Evolutionary conservation across 192 early-diverging fungal species (phyloP).

Genomic region (Gamsiella multidivaricata): DNA sequence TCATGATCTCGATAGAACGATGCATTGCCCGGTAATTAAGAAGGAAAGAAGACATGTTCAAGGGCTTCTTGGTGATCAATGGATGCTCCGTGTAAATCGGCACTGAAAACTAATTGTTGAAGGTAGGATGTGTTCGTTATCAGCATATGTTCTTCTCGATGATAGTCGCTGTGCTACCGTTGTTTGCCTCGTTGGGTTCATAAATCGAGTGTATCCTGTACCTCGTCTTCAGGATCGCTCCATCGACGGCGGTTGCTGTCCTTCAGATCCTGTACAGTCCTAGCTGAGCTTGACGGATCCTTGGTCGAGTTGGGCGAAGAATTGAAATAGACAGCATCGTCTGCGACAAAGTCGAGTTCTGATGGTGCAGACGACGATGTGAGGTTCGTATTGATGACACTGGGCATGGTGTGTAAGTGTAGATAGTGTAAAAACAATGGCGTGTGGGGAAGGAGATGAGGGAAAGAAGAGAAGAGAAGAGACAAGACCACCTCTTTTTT

Average conservation of each 20-base stretch:
- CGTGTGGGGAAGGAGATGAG: not conserved
- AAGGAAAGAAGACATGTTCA: slow-evolving; percentile 44
- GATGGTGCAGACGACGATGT: not conserved
- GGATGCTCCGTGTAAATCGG: slow-evolving; percentile 51
- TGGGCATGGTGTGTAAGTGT: slow-evolving; percentile 6
- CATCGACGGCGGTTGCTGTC: slow-evolving; percentile 13
- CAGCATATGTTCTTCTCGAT: too few species aligned
- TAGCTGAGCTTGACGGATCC: slow-evolving; percentile 1
- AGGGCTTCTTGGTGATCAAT: slow-evolving; percentile 29
- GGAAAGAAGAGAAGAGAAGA: not conserved
- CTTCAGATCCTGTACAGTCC: slow-evolving; percentile 4
- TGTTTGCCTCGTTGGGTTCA: too few species aligned
- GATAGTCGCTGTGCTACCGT: too few species aligned
- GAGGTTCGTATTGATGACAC: slow-evolving; percentile 10
- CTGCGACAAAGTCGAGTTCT: slow-evolving; percentile 7
- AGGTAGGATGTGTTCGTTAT: too few species aligned
- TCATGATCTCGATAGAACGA: slow-evolving; percentile 53
- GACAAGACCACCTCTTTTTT: too few species aligned
- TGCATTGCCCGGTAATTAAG: slow-evolving; percentile 42
- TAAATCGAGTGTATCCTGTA: too few species aligned
- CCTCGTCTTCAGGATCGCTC: slow-evolving; percentile 22
- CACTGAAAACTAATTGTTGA: slow-evolving; percentile 26
- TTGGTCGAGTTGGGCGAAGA: not conserved
- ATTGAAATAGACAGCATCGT: slow-evolving; percentile 5
- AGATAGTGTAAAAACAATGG: not conserved